Conservation (phyloP, 2,329 filamentous ascomycete species). For the Biscogniauxia sp. region DNA sequence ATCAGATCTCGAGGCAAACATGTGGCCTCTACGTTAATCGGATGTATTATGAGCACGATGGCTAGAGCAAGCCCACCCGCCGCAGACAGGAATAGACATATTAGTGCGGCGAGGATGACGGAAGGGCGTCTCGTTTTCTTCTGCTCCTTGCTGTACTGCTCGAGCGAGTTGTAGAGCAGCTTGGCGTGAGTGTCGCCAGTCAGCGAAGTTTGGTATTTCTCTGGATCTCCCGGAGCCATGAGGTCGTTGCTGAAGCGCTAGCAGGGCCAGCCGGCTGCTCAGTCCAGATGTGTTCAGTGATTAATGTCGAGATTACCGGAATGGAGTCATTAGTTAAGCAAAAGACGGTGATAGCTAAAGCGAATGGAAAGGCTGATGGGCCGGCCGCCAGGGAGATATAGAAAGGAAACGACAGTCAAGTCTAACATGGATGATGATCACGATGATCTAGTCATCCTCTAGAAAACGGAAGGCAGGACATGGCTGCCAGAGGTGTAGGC, state of each 20-base stretch:
- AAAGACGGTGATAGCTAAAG: neutral
- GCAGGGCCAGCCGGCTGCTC: constrained; percentile 14
- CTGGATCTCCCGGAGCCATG: constrained; percentile 9
- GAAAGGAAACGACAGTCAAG: constrained; percentile 9
- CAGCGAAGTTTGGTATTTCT: constrained; percentile 9
- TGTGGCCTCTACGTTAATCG: constrained; percentile 19
- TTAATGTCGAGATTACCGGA: neutral
- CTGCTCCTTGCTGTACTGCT: constrained; percentile 22
- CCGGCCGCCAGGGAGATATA: constrained; percentile 1
- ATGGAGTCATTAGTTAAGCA: neutral
- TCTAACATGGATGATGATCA: constrained; percentile 5
- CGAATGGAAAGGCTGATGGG: neutral
- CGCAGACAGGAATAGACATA: constrained; percentile 31
- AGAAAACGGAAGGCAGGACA: constrained; percentile 24
- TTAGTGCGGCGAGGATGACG: constrained; percentile 27
- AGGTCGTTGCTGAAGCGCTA: constrained; percentile 2
- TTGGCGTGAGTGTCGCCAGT: constrained; percentile 17
- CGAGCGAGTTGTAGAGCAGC: constrained; percentile 25
- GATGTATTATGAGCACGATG: constrained; percentile 25
- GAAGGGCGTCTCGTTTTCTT: constrained; percentile 22
- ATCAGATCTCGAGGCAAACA: constrained; percentile 32
- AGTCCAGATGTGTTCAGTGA: neutral
- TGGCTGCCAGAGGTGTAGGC: constrained; percentile 14
- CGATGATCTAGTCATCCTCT: constrained; percentile 12
- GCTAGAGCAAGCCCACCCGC: constrained; percentile 28